phyloP scores from a whole-genome alignment of 1,284 basidiomycete genomes.

The Boletus calvinii region DNA sequence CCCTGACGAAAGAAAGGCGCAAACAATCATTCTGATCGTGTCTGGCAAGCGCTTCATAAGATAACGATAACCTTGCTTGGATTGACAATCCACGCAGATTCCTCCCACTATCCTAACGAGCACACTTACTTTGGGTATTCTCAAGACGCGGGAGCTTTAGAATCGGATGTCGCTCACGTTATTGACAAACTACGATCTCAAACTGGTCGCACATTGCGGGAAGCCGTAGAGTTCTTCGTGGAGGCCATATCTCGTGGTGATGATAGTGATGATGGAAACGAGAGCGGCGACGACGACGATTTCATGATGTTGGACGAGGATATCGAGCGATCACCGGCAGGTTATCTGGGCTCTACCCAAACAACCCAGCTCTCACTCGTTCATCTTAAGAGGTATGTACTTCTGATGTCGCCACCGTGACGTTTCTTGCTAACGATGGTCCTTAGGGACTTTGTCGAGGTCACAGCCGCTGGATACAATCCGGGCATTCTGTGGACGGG shows the following conservation, averaged over 20 bases:
- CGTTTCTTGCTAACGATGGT: neutral
- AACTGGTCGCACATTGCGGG: slow-evolving; percentile 43
- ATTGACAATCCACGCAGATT: slow-evolving; percentile 40
- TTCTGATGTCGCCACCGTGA: neutral
- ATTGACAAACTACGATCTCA: slow-evolving; percentile 44
- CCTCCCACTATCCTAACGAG: slow-evolving; percentile 58
- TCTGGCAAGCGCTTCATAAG: slow-evolving; percentile 42
- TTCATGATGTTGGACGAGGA: slow-evolving; percentile 29
- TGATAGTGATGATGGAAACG: slow-evolving; percentile 23
- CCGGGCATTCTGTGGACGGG: slow-evolving; percentile 53
- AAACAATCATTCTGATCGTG: slow-evolving; percentile 47
- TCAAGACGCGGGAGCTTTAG: slow-evolving; percentile 39
- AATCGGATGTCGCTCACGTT: slow-evolving; percentile 38
- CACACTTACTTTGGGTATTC: slow-evolving; percentile 56
- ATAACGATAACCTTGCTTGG: neutral
- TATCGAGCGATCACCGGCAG: neutral
- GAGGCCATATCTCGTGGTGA: slow-evolving; percentile 22
- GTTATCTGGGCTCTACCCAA: neutral
- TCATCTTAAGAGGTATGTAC: slow-evolving; percentile 9
- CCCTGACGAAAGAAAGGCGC: slow-evolving; percentile 33
- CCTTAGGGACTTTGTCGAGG: slow-evolving; percentile 53
- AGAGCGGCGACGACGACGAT: slow-evolving; percentile 23
- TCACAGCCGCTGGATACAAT: slow-evolving; percentile 48
- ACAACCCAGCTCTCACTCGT: neutral
- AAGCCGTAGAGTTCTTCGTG: slow-evolving; percentile 41